phyloP scores from a whole-genome alignment of 2,329 filamentous ascomycete genomes.

The Aspergillus udagawae region DNA sequence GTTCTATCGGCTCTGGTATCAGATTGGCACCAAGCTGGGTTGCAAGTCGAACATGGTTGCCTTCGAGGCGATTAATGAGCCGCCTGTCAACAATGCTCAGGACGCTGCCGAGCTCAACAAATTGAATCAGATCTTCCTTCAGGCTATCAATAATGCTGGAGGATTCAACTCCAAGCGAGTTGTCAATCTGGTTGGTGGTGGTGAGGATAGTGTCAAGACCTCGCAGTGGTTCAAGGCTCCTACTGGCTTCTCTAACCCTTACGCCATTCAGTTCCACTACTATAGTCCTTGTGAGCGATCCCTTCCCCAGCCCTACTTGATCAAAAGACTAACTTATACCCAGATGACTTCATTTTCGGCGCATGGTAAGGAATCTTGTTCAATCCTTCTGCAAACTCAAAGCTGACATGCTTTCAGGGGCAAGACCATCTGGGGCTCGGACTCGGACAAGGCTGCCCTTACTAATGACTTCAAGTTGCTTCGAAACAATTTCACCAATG shows the following conservation, averaged over 20 bases:
- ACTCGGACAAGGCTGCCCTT: slow-evolving; percentile 49
- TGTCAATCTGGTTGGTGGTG: slow-evolving; percentile 52
- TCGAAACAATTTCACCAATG: slow-evolving; percentile 51
- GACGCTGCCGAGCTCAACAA: slow-evolving; percentile 52
- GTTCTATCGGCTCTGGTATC: slow-evolving; percentile 54
- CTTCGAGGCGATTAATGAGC: slow-evolving; percentile 60
- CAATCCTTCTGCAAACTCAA: slow-evolving; percentile 30
- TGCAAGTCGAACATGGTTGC: slow-evolving; percentile 54
- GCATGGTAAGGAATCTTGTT: slow-evolving; percentile 18
- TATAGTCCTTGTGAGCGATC: slow-evolving; percentile 44
- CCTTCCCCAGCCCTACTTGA: not conserved
- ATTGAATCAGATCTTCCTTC: slow-evolving; percentile 55
- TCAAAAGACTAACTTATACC: not conserved
- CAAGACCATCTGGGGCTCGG: slow-evolving; percentile 57
- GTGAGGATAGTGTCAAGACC: slow-evolving; percentile 52
- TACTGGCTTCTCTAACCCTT: slow-evolving; percentile 51
- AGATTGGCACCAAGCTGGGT: slow-evolving; percentile 53
- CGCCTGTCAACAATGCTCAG: slow-evolving; percentile 49
- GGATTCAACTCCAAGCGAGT: slow-evolving; percentile 55
- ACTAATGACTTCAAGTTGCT: slow-evolving; percentile 50
- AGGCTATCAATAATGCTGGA: slow-evolving; percentile 51
- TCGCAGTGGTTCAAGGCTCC: slow-evolving; percentile 52
- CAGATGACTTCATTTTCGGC: slow-evolving; percentile 28
- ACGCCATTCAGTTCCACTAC: slow-evolving; percentile 60
- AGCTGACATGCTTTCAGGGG: slow-evolving; percentile 46